These are phyloP conservation scores for Alloteropsis semialata DNA, from an alignment of 176 grass and related monocot genomes.

Conservation along the genomic window DNA sequence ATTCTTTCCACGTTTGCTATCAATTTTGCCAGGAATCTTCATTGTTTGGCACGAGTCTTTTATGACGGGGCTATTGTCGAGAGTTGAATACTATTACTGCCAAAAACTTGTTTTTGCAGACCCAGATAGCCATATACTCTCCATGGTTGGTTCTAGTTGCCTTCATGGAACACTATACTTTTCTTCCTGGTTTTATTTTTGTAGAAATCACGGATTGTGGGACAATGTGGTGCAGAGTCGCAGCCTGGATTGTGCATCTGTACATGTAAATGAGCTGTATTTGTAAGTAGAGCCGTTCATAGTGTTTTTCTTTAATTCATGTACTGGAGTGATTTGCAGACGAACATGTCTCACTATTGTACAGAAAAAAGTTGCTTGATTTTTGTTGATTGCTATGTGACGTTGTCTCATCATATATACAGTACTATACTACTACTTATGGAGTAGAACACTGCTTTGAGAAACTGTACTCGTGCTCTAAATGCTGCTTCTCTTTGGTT, in stretches of 20 bases:
- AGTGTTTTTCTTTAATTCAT: neutral
- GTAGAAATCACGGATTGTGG: neutral
- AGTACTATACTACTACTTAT: too few species aligned
- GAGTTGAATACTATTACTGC: neutral
- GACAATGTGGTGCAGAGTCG: neutral
- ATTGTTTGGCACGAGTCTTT: neutral
- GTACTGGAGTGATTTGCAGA: slow-evolving; percentile 22
- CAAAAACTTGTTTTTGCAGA: neutral
- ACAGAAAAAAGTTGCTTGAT: neutral
- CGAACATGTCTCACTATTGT: neutral
- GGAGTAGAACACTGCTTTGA: neutral
- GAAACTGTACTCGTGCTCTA: neutral
- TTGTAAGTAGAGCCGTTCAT: neutral
- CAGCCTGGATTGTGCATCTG: neutral
- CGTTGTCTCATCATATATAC: neutral
- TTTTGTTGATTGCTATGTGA: neutral
- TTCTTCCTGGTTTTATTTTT: neutral
- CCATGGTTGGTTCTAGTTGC: slow-evolving; percentile 8
- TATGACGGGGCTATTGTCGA: neutral
- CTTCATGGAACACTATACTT: neutral
- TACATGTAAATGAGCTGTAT: slow-evolving; percentile 24
- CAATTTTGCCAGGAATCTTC: neutral
- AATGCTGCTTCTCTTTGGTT: too few species aligned
- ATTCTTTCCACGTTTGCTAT: neutral
- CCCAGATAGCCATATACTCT: neutral